Evolutionary conservation across 352 stramenopile genomes (phyloP), one percentile per base, ranked within the genome.

Genomic region (Pythium diclinum): DNA sequence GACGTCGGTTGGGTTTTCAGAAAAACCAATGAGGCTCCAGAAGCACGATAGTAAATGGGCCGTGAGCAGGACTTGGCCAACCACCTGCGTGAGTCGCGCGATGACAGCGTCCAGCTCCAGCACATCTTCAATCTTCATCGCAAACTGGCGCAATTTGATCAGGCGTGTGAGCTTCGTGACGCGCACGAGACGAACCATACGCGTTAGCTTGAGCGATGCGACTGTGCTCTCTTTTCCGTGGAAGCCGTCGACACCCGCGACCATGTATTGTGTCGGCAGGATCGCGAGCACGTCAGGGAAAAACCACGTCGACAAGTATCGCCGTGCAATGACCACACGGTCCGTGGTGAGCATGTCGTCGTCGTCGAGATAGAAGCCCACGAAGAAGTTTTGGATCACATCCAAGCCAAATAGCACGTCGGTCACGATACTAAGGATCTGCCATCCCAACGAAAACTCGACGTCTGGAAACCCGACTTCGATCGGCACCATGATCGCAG

Each of bases 31-130:
- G 23, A 89, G 71, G 48, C 91, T 85, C 81, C 85, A 96, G 47
- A 96, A 87, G 40, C 86, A 94, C 9, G 84, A 67, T 13, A 94
- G 72, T 25, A 94, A 59, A 53, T 96, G 87, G 4, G 84, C 79
- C 1, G 93, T 62, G 0, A 96, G 65, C 28, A 94, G 47, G 6
- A 91, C 84, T 51, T 89, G 74, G 6, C 84, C 76, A 11, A 89
- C 84, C 8, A 94, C 67, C 21, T 74, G 66, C 1, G 83, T 81
- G 38, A 95, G 68, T 3, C 87, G 78, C 7, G 81, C 75, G 34
- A 91, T 48, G 6, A 87, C 83, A 16, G 78, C 77, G 66, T 93
- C 79, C 10, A 91, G 61, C 36, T 89, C 81, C 16, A 92, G 65
- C 3, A 68, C 65, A 52, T 91, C 82, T 48, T 93, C 85, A 7